Base-by-base conservation (phyloP, 2,329 filamentous ascomycete species). In the Alternaria arborescens region DNA sequence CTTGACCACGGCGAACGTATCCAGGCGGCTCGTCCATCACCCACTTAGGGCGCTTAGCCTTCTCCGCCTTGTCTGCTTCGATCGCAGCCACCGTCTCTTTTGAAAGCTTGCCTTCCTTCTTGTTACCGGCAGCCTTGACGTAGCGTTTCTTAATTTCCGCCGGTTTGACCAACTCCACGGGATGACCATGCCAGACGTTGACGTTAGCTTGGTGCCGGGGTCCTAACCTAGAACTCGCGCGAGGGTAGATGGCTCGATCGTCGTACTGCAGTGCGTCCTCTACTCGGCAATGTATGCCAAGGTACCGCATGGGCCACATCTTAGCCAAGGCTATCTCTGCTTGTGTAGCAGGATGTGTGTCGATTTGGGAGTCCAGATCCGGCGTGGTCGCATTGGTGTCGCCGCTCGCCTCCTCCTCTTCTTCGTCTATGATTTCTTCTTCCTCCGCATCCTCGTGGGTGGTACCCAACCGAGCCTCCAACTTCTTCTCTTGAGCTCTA, bases 181-280 rank as follows among this genome's bases (percentile, higher is more conserved):
- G 89, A 55, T 88, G 88, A 5, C 94, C 95, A 56, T 90, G 90
- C 95, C 95, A 99, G 6, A 91, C 85, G 50, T 87, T 83, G 34
- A 97, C 91, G 68, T 89, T 90, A 4, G 95, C 94, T 81, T 99
- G 95, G 78, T 98, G 93, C 56, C 93, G 89, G 10, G 93, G 92
- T 8, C 95, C 95, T 38, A 98, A 84, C 38, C 95, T 90, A 56
- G 95, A 98, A 75, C 94, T 96, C 16, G 95, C 94, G 67, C 95
- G 90, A 8, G 95, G 95, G 75, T 98, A 98, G 67, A 99, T 98
- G 3, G 83, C 82, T 66, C 95, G 90, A 78, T 99, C 95, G 73
- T 99, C 95, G 75, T 97, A 97, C 77, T 99, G 95, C 30, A 99
- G 83, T 0, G 93, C 95, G 81, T 99, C 95, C 78, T 98, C 94